A percentile compares a stretch with the other conserved stretches of the same genome.
Evolutionary conservation across 371 early-diverging fungal genomes (phyloP).

Genomic region (Rhizopus sp.): DNA sequence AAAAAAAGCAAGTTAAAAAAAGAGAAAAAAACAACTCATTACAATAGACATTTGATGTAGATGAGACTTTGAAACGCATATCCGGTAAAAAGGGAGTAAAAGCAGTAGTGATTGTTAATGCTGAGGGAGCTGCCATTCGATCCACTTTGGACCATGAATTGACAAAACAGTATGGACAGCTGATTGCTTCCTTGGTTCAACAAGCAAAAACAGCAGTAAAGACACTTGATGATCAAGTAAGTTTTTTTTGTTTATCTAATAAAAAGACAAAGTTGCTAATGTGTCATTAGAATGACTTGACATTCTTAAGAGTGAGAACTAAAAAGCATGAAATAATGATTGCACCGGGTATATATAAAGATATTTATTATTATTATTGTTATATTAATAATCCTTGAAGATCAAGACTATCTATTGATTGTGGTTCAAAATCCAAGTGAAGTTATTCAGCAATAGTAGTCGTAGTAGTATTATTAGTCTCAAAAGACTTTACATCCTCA

Average conservation of each 20-base stretch:
- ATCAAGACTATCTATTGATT: constrained; percentile 87
- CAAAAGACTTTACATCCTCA: constrained; percentile 16
- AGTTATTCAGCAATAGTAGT: constrained; percentile 30
- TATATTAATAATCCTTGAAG: constrained; percentile 35
- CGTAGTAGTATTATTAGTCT: background rate
- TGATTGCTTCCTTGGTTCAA: constrained; percentile 37
- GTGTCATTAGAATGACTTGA: constrained; percentile 77
- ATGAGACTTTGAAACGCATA: constrained; percentile 90
- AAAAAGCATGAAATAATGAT: constrained; percentile 96
- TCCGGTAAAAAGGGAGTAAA: constrained; percentile 81
- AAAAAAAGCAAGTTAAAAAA: too few species aligned
- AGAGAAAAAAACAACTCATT: too few species aligned
- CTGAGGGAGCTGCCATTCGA: constrained; percentile 83
- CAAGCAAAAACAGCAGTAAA: constrained; percentile 39
- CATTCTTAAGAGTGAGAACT: constrained; percentile 90
- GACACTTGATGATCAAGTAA: constrained; percentile 44
- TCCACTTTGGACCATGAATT: constrained; percentile 83
- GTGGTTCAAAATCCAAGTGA: constrained; percentile 82
- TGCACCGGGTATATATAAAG: constrained; percentile 72
- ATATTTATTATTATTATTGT: background rate
- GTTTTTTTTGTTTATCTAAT: constrained; percentile 4
- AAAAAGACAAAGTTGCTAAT: too few species aligned
- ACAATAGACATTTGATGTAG: constrained; percentile 68
- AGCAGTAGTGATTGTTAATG: constrained; percentile 77
- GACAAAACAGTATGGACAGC: constrained; percentile 72